Percentiles rank a stretch among this genome's conserved stretches.
Conservation (phyloP, 441 rosid species). For the Melianthus villosus region DNA sequence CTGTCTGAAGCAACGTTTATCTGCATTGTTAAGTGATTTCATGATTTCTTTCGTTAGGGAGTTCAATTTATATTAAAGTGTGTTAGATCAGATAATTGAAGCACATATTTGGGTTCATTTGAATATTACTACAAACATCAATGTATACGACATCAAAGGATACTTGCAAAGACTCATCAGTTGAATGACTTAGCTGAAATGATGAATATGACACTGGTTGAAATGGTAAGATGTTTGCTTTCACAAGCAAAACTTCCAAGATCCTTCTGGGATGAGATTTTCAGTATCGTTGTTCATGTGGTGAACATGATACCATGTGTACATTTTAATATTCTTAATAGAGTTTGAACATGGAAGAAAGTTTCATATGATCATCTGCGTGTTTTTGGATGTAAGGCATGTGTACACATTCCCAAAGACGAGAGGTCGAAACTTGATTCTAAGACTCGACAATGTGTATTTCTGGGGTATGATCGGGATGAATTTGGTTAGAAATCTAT, state of each 20-base stretch:
- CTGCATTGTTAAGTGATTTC: no score
- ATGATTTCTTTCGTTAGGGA: no score
- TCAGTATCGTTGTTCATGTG: background rate
- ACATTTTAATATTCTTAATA: background rate
- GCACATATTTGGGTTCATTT: constrained; percentile 3
- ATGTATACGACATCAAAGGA: constrained; percentile 6
- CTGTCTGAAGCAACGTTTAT: no score
- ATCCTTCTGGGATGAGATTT: background rate
- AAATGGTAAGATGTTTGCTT: background rate
- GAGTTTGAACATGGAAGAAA: no score
- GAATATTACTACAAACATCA: constrained; percentile 4
- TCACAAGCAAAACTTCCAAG: background rate
- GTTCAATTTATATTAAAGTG: no score
- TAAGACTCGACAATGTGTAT: background rate
- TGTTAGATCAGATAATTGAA: background rate
- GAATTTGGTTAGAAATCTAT: no score
- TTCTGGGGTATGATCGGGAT: no score
- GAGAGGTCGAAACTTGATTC: background rate
- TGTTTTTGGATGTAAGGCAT: no score
- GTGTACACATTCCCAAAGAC: background rate
- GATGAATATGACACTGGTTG: constrained; percentile 3
- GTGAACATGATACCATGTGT: background rate
- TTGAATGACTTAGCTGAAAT: constrained; percentile 6
- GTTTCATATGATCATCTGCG: no score
- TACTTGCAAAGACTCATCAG: constrained; percentile 5